Percentiles rank a stretch among this genome's conserved stretches.
These are phyloP conservation scores for Penicillium hesseltinei DNA, from an alignment of 2,329 filamentous ascomycete species.

Conservation along the genomic window DNA sequence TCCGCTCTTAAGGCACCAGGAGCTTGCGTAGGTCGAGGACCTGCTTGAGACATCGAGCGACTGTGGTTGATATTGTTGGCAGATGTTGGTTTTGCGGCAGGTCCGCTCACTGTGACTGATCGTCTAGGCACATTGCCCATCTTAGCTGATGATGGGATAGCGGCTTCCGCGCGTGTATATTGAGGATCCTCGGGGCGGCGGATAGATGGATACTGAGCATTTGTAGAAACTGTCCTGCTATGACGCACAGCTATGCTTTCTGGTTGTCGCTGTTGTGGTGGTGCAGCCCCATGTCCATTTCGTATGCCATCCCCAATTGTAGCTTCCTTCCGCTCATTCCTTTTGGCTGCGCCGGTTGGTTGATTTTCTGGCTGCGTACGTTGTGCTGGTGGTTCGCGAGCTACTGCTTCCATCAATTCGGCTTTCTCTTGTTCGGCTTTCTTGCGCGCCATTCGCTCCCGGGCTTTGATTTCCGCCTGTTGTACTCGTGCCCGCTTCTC, in stretches of 20 bases:
- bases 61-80: conserved; percentile 2
- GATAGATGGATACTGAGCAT: conserved; percentile 21
- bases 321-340: not conserved
- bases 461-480: conserved; percentile 72
- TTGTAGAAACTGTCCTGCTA: conserved; percentile 16
- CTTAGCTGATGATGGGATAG: conserved; percentile 14
- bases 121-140: conserved; percentile 25
- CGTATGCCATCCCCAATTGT: not conserved
- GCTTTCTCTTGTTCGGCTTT: conserved; percentile 25
- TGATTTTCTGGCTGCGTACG: conserved; percentile 11
- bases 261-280: conserved; percentile 11
- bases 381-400: conserved; percentile 8
- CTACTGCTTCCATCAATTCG: conserved; percentile 2
- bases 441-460: conserved; percentile 51
- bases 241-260: conserved; percentile 18
- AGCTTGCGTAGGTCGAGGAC: conserved; percentile 1
- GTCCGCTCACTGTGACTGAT: conserved; percentile 27
- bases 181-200: conserved; percentile 21
- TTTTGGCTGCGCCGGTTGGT: not conserved
- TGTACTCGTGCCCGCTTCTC: conserved; percentile 84
- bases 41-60: conserved; percentile 20
- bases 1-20: conserved; percentile 8
- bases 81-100: conserved; percentile 11
- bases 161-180: conserved; percentile 18
- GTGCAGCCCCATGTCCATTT: not conserved